These are phyloP conservation scores for Phytophthora boehmeriae DNA, from an alignment of 352 stramenopile species.

Conservation along the genomic window DNA sequence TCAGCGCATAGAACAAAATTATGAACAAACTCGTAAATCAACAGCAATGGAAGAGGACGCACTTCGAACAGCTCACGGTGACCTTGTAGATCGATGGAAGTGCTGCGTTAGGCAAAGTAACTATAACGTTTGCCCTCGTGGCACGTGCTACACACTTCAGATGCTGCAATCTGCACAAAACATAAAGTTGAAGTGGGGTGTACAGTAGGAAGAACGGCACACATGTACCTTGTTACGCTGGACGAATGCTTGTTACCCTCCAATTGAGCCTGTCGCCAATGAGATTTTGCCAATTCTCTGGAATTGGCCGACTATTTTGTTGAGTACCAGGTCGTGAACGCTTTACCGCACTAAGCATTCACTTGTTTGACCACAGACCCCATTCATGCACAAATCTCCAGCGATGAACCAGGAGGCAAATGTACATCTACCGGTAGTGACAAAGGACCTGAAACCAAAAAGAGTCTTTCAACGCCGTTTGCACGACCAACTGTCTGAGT, in stretches of 20 bases:
- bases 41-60: neutral
- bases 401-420: constrained; percentile 40
- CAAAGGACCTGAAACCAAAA: constrained; percentile 17
- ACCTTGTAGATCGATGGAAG: constrained; percentile 23
- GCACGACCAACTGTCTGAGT: constrained; percentile 69
- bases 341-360: too few species aligned
- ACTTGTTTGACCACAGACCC: neutral
- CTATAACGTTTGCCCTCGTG: constrained; percentile 14
- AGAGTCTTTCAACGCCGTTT: constrained; percentile 57
- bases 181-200: constrained; percentile 1
- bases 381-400: neutral
- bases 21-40: neutral
- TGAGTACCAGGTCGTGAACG: neutral
- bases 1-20: constrained; percentile 15
- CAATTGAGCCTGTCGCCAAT: constrained; percentile 38
- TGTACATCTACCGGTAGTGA: neutral
- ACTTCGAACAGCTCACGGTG: constrained; percentile 9
- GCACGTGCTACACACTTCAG: neutral
- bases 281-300: constrained; percentile 17
- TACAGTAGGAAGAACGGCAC: neutral
- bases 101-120: constrained; percentile 33
- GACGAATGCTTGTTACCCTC: constrained; percentile 48
- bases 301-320: constrained; percentile 20
- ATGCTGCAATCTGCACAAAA: constrained; percentile 1
- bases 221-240: constrained; percentile 38